A percentile compares a stretch with the other conserved stretches of the same genome.
Evolutionary conservation across 108 stramenopile genomes (phyloP).

Genomic region (Aureococcus anophagefferens): DNA sequence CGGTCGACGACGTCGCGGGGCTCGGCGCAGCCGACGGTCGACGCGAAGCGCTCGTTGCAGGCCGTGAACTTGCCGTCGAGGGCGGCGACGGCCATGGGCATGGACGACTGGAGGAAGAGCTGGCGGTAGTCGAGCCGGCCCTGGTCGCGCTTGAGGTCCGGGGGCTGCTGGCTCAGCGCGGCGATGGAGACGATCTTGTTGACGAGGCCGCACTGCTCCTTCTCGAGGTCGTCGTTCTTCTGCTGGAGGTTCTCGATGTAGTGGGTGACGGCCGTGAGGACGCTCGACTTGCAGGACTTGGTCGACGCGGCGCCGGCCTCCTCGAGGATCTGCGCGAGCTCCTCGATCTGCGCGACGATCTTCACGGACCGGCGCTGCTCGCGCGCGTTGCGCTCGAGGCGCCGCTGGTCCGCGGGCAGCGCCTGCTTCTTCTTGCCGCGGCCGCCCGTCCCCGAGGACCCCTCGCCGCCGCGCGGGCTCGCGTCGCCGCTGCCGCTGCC

Average conservation of each 20-base stretch:
- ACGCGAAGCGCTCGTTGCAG: conserved; percentile 59
- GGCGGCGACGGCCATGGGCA: conserved; percentile 55
- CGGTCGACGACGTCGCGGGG: conserved; percentile 18
- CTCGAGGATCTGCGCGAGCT: conserved; percentile 44
- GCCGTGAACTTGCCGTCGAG: conserved; percentile 69
- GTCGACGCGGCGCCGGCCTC: conserved; percentile 43
- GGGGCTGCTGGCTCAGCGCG: background rate
- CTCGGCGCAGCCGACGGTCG: conserved; percentile 39
- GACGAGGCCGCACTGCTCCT: conserved; percentile 41
- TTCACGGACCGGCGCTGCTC: conserved; percentile 65
- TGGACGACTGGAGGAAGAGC: conserved; percentile 48
- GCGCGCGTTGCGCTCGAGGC: conserved; percentile 58
- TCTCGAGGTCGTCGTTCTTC: conserved; percentile 44
- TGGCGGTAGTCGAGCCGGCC: conserved; percentile 55
- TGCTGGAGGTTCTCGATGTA: conserved; percentile 60
- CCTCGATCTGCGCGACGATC: conserved; percentile 58
- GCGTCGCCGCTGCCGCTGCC: too few species aligned
- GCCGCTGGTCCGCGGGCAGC: conserved; percentile 37
- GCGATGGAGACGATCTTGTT: conserved; percentile 53
- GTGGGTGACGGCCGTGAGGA: conserved; percentile 53
- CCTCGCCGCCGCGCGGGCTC: too few species aligned
- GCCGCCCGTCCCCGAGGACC: too few species aligned
- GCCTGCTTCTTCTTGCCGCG: conserved; percentile 47
- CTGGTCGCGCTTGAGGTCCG: background rate
- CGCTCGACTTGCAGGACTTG: conserved; percentile 66